Percentiles rank a stretch among this genome's conserved stretches.
Evolutionary conservation across 305 asterid species (phyloP).

Genomic region (Solanum hybrid): DNA sequence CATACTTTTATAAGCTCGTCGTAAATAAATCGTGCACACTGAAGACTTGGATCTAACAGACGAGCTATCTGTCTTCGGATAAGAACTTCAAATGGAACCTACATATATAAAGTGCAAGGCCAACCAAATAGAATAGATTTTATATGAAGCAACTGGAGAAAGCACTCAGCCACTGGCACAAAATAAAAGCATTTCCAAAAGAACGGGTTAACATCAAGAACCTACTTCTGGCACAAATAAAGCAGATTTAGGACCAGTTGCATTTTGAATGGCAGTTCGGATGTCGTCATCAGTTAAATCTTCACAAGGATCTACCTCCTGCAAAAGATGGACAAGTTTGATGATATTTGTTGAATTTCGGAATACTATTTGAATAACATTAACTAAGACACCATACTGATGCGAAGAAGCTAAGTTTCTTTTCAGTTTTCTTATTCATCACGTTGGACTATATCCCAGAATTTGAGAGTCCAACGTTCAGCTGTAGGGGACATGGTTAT

Average conservation of each 20-base stretch:
- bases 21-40: slow-evolving; percentile 81
- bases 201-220: background rate
- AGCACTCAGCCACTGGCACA: background rate
- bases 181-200: background rate
- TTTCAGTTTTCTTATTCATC: background rate
- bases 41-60: slow-evolving; percentile 86
- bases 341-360: background rate
- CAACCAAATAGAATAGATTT: background rate
- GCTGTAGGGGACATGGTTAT: background rate
- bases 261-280: slow-evolving; percentile 83
- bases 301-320: slow-evolving; percentile 94
- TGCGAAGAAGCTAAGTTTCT: background rate
- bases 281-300: slow-evolving; percentile 83
- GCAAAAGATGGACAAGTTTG: slow-evolving; percentile 11
- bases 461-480: background rate
- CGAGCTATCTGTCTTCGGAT: slow-evolving; percentile 79
- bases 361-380: background rate
- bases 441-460: background rate
- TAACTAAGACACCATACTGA: background rate
- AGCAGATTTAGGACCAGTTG: slow-evolving; percentile 81
- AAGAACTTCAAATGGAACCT: slow-evolving; percentile 86
- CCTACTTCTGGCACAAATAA: slow-evolving; percentile 80
- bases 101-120: slow-evolving; percentile 7
- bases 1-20: slow-evolving; percentile 84
- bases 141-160: background rate